Conservation (phyloP, 495 filamentous ascomycete species). For the Daldinia loculata region DNA sequence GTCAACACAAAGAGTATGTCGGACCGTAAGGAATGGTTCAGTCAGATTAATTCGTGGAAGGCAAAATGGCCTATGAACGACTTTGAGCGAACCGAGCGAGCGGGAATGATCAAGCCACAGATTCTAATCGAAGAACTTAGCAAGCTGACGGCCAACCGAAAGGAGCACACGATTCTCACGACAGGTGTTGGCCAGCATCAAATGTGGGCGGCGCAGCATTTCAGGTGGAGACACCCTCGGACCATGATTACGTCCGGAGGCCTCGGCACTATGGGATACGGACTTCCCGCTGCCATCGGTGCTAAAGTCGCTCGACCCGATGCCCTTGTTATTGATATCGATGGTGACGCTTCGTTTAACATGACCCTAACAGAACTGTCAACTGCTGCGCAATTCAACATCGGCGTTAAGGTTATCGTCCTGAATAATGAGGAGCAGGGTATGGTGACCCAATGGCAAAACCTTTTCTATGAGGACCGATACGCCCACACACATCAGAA, state of each 20-base stretch:
- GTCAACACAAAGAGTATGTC: slow-evolving; percentile 64
- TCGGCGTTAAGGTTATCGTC: slow-evolving; percentile 89
- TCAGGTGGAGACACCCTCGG: slow-evolving; percentile 85
- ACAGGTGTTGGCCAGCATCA: slow-evolving; percentile 97
- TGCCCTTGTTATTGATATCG: slow-evolving; percentile 88
- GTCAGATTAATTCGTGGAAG: slow-evolving; percentile 90
- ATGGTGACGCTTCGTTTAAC: slow-evolving; percentile 95
- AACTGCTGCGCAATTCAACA: slow-evolving; percentile 91
- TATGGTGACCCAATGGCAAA: slow-evolving; percentile 98
- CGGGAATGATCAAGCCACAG: slow-evolving; percentile 88
- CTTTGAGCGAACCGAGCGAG: slow-evolving; percentile 74
- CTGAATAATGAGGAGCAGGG: slow-evolving; percentile 97
- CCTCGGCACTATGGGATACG: slow-evolving; percentile 95
- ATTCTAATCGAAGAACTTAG: slow-evolving; percentile 82
- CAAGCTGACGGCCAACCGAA: slow-evolving; percentile 73
- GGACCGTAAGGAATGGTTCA: slow-evolving; percentile 84
- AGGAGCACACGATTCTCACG: slow-evolving; percentile 82
- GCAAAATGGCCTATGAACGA: slow-evolving; percentile 76
- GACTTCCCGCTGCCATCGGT: slow-evolving; percentile 90
- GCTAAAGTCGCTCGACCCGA: slow-evolving; percentile 91
- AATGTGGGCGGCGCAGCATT: slow-evolving; percentile 97
- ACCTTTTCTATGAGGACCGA: slow-evolving; percentile 90
- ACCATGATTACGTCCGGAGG: slow-evolving; percentile 92
- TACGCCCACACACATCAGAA: slow-evolving; percentile 91
- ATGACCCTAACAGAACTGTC: slow-evolving; percentile 94